Evolutionary conservation across 495 filamentous ascomycete genomes (phyloP).

Genomic region (Filosporella fistucella): DNA sequence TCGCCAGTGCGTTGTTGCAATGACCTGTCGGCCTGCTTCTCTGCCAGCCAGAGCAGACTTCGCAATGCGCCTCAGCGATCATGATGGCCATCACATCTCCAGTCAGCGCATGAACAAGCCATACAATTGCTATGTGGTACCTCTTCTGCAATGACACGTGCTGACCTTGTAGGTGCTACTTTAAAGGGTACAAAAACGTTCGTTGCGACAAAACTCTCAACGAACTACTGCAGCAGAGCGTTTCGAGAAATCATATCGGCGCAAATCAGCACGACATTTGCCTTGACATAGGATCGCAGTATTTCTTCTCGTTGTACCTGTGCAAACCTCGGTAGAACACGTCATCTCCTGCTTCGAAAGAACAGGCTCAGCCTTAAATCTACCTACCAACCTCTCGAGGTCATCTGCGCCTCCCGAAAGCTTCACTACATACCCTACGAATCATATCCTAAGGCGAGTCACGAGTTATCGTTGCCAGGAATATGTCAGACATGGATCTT

Average conservation of each 20-base stretch:
- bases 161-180: slow-evolving; percentile 24
- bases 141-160: slow-evolving; percentile 27
- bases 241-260: slow-evolving; percentile 18
- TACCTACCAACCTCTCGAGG: slow-evolving; percentile 22
- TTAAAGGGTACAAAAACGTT: slow-evolving; percentile 23
- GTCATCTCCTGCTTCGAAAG: slow-evolving; percentile 16
- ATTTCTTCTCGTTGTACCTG: slow-evolving; percentile 20
- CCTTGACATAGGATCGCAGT: slow-evolving; percentile 11
- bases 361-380: slow-evolving; percentile 21
- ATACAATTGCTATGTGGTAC: slow-evolving; percentile 22
- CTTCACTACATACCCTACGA: slow-evolving; percentile 9
- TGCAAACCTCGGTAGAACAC: slow-evolving; percentile 24
- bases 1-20: slow-evolving; percentile 17
- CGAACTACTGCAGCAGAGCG: slow-evolving; percentile 25
- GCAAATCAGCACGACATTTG: slow-evolving; percentile 12
- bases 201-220: slow-evolving; percentile 16
- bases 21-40: slow-evolving; percentile 19
- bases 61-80: neutral
- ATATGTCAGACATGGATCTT: slow-evolving; percentile 26
- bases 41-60: slow-evolving; percentile 7
- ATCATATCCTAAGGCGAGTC: slow-evolving; percentile 19
- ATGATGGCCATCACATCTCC: slow-evolving; percentile 9
- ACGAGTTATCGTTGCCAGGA: slow-evolving; percentile 5
- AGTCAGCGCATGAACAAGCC: slow-evolving; percentile 17
- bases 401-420: slow-evolving; percentile 22